Base-by-base conservation (phyloP, 768 basidiomycete species). In the Podaxis sp. region DNA sequence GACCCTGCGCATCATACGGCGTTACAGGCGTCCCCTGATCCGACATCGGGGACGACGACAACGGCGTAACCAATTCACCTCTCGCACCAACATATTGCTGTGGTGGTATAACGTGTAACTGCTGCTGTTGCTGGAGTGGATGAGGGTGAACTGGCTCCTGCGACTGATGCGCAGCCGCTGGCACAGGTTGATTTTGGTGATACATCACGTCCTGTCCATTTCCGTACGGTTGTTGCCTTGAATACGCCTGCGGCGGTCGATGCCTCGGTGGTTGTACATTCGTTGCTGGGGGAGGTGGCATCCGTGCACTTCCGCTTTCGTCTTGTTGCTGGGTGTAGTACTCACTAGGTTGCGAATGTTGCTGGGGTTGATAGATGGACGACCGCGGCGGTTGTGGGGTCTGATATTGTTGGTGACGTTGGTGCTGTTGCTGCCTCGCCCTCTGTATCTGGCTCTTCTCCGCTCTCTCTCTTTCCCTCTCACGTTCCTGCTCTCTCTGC, bases 21-120 rank as follows among this genome's bases (percentile, higher is more conserved):
- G 64, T 49, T 8, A 54, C 38, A 22, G 69, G 65, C n/a, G 69
- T 65, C 33, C 55, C 57, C 42, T 65, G 51, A 38, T 33, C 36
- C 15, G 59, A 52, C 36, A 48, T 48, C 8, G 49, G 33, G 33
- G 33, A 61, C 56, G 38, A 69, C 33, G 54, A 70, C 42, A 52
- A 70, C 63, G n/a, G 68, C 24, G 15, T 57, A 51, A 11, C 65
- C 36, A n/a, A 67, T 53, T 39, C 28, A 22, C 40, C 59, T 33
- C 49, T 40, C 48, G 63, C 44, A 54, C 62, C 65, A 39, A 66
- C 63, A 56, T 52, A 68, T 57, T 71, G 70, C 19, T 72, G 69
- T 1, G 69, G 66, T 11, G 74, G 70, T 9, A 72, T 65, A n/a
- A 69, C 39, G 48, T 77, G 75, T 70, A 74, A 70, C 19, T 72